Evolutionary conservation across 73 alveolate genomes (phyloP), one percentile per base, ranked within the genome.

Genomic region (Loxodes magnus): DNA sequence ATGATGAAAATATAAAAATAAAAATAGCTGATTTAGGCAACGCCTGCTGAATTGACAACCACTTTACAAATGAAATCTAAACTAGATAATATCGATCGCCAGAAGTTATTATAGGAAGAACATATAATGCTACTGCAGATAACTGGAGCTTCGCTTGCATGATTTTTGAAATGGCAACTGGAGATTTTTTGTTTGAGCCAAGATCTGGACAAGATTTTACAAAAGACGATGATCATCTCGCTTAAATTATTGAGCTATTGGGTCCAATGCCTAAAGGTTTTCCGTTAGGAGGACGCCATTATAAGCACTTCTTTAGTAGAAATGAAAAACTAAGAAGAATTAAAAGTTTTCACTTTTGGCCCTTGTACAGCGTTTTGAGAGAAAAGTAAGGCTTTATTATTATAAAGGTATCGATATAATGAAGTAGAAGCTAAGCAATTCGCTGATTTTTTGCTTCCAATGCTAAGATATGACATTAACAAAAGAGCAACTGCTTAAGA

Each of bases 61-160:
- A 88, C 43, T 84, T 88, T 74, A 56, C 96, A 5, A 67, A 79
- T 21, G 95, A 84, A 37, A 88, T 88, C 20, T 87, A 88, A 75
- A 88, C 98, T 10, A 55, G 98, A 46, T 83, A 88, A 54, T 94
- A 94, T 69, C 80, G 99, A 30, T 82, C 97, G 15, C 99, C 99
- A 9, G 99, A 93, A 79, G 97, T 93, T 4, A 84, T 93, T 44
- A 64, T 93, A 43, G 97, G 97, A 14, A 77, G 81, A n/a, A 67
- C 78, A 42, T 93, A 93, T 69, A 86, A 88, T 39, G 73, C 83
- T 28, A 74, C 98, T 21, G 96, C 96, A 37, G 98, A 91, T 65
- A 65, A 87, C 19, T 91, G 98, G 98, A 63, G 93, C 31, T 93
- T 90, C 74, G 97, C 96, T 29, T 88, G 97, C 65, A 79, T 88